Evolutionary conservation across 2,329 filamentous ascomycete genomes (phyloP), one percentile per base, ranked within the genome.

Genomic region (Drechmeria coniospora): DNA sequence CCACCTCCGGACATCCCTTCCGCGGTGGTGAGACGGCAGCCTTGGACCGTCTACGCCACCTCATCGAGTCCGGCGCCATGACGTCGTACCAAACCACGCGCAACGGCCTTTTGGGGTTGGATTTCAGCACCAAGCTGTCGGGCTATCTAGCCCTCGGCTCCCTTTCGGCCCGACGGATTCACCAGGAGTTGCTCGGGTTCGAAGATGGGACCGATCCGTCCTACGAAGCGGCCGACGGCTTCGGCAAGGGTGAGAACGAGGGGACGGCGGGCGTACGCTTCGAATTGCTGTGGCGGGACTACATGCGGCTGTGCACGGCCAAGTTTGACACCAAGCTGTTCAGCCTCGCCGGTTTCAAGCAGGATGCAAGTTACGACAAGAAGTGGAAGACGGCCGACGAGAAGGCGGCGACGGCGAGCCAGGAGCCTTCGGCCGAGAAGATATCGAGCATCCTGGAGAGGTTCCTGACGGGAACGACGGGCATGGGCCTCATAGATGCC

Each of bases 251-350:
- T 0, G 75, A 84, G 46, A 84, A 77, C 28, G 67, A 70, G 17
- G 79, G 80, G 1, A 83, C 77, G 0, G 65, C 65, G 19, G 67
- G 62, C 0, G 64, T 87, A 1, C 68, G 80, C 0, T 75, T 80
- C 31, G 79, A 87, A 43, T 57, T 90, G 0, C 50, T 87, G 0
- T 83, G 77, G 79, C 59, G 80, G 22, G 81, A 87, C 42, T 87
- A 86, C 42, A 83, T 87, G 74, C 64, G 77, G 1, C 63, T 87
- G 0, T 82, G 76, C 44, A 74, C 71, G 5, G 63, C 65, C 18
- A 86, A 86, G 41, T 83, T 79, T 35, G 66, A 68, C 1, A 44
- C 50, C 11, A 67, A 65, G 14, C 61, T 87, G 4, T 87, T 82
- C 45, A 53, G 57, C 9, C 50, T 75, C 2, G 59, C 63, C 4